Conservation (phyloP, 345 rosid genomes). For the Gossypium rotundifolium region DNA sequence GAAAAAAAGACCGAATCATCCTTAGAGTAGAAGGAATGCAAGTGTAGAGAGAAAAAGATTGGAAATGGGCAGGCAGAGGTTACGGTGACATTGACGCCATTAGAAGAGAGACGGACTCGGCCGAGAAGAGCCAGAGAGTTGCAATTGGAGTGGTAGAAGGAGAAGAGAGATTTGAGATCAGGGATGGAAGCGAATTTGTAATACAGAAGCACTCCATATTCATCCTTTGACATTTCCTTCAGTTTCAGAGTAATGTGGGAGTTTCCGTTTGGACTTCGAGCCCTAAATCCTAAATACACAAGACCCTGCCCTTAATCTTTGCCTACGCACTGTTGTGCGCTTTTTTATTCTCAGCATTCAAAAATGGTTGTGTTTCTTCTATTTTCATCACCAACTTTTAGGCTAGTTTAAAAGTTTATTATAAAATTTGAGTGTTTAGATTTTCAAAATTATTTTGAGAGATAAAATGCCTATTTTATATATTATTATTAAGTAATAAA, state of each 20-base stretch:
- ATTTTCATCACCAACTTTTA: no score
- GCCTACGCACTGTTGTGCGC: not conserved
- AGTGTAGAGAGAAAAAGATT: not conserved
- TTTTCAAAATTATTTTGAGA: no score
- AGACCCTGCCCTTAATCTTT: not conserved
- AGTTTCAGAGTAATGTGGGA: not conserved
- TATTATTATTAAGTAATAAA: no score
- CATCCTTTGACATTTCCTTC: constrained; percentile 18
- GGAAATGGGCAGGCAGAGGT: constrained; percentile 2
- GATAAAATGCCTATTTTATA: no score
- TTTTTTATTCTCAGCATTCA: not conserved
- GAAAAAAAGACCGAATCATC: not conserved
- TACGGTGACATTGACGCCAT: constrained; percentile 93
- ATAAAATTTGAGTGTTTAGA: no score
- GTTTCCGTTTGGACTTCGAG: not conserved
- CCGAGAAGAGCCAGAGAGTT: constrained; percentile 66
- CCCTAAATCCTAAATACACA: not conserved
- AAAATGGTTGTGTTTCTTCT: no score
- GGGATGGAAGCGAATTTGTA: constrained; percentile 62
- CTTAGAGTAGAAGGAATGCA: not conserved
- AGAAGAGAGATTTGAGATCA: constrained; percentile 52
- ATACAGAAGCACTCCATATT: constrained; percentile 70
- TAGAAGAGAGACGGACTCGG: constrained; percentile 72
- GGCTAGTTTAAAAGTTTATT: no score
- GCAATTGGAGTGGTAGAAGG: constrained; percentile 80